Percentiles rank a stretch among this genome's conserved stretches.
Conservation (phyloP, 2,329 filamentous ascomycete species). For the Colletotrichum aenigma region DNA sequence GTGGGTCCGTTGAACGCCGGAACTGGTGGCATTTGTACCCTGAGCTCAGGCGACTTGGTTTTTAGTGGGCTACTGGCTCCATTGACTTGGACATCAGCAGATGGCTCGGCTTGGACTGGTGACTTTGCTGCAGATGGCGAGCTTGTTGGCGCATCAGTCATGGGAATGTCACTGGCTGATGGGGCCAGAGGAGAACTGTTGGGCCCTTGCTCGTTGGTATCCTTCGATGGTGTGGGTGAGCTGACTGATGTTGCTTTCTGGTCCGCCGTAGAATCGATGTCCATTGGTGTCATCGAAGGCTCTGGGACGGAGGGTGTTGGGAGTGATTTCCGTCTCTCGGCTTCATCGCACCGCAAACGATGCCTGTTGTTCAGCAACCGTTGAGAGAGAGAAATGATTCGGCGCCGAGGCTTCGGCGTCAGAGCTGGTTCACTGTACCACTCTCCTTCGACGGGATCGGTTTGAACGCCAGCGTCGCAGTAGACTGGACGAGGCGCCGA, state of each 20-base stretch:
- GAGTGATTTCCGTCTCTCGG: slow-evolving; percentile 33
- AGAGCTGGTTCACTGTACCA: slow-evolving; percentile 51
- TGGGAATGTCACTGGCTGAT: slow-evolving; percentile 25
- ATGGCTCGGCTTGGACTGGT: not conserved
- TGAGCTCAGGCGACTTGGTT: slow-evolving; percentile 43
- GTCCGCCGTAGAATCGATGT: slow-evolving; percentile 41
- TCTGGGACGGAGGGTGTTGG: slow-evolving; percentile 29
- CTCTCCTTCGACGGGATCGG: slow-evolving; percentile 56
- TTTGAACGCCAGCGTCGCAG: slow-evolving; percentile 57
- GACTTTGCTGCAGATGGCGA: slow-evolving; percentile 26
- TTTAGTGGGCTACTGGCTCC: slow-evolving; percentile 16
- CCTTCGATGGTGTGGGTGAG: slow-evolving; percentile 9
- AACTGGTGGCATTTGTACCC: slow-evolving; percentile 62
- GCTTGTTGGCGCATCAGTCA: slow-evolving; percentile 34
- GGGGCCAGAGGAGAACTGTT: not conserved
- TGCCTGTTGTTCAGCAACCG: slow-evolving; percentile 55
- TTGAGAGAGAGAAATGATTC: slow-evolving; percentile 58
- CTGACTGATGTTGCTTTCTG: slow-evolving; percentile 25
- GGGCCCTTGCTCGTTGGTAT: slow-evolving; percentile 17
- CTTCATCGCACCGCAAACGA: slow-evolving; percentile 44
- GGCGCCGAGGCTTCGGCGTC: slow-evolving; percentile 45
- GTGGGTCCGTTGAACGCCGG: slow-evolving; percentile 51
- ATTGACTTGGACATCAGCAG: slow-evolving; percentile 7
- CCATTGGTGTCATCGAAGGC: slow-evolving; percentile 39
- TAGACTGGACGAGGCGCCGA: slow-evolving; percentile 46